These are phyloP conservation scores for Paxillus rubicundulus DNA, from an alignment of 768 basidiomycete species.

Conservation along the genomic window DNA sequence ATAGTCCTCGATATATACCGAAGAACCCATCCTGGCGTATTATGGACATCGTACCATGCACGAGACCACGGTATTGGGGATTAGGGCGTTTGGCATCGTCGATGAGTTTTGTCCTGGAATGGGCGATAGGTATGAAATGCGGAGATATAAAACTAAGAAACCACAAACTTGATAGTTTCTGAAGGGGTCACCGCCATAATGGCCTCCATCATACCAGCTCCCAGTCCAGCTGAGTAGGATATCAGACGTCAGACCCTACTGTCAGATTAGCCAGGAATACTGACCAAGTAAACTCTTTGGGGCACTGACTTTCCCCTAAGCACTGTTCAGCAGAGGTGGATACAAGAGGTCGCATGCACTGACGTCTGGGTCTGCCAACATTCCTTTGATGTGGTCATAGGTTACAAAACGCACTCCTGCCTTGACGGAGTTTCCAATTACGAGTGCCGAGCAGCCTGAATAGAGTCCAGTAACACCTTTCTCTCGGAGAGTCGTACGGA, in stretches of 20 bases:
- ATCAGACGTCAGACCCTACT: neutral
- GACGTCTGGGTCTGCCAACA: constrained; percentile 82
- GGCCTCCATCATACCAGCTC: constrained; percentile 91
- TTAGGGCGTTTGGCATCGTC: constrained; percentile 85
- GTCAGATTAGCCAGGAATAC: constrained; percentile 7
- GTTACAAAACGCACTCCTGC: constrained; percentile 95
- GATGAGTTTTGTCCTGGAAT: constrained; percentile 89
- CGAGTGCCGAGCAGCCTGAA: constrained; percentile 84
- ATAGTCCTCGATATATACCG: constrained; percentile 88
- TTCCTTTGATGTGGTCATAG: constrained; percentile 88
- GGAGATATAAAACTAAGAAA: neutral
- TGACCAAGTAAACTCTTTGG: constrained; percentile 79
- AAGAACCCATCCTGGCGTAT: constrained; percentile 79
- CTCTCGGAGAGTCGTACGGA: constrained; percentile 66
- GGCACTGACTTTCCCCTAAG: constrained; percentile 86
- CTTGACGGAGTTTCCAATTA: constrained; percentile 89
- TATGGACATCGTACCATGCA: constrained; percentile 82
- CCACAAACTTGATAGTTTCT: constrained; percentile 92
- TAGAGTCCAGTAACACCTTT: constrained; percentile 88
- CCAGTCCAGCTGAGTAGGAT: constrained; percentile 57
- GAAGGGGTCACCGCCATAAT: constrained; percentile 94
- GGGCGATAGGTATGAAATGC: neutral
- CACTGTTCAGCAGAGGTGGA: neutral
- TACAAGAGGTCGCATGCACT: constrained; percentile 13
- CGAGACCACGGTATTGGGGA: constrained; percentile 82